phyloP scores from a whole-genome alignment of 2,329 filamentous ascomycete genomes.

The Huntiella decipiens region DNA sequence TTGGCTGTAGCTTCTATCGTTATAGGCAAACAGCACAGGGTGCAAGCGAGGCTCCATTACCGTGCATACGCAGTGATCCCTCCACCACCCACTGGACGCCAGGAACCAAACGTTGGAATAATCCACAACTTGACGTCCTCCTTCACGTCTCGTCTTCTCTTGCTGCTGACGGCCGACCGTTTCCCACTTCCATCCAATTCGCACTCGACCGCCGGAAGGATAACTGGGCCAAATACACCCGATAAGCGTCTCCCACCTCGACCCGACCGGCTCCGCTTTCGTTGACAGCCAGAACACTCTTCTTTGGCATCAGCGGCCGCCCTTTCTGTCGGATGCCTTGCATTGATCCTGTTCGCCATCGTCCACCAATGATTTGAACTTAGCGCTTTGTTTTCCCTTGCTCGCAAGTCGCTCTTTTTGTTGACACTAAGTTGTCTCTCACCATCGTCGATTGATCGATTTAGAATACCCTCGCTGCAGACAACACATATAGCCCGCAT shows the following conservation, averaged over 20 bases:
- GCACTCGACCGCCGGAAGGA: neutral
- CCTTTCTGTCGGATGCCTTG: too few relatives aligned
- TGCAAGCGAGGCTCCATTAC: slow-evolving; percentile 11
- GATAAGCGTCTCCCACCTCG: neutral
- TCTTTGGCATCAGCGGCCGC: neutral
- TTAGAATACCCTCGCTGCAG: too few relatives aligned
- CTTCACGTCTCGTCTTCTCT: neutral
- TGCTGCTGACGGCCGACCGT: neutral
- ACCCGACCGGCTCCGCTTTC: neutral
- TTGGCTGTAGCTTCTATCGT: neutral
- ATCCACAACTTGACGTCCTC: neutral
- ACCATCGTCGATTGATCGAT: too few relatives aligned
- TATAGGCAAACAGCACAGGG: neutral
- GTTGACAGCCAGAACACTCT: neutral
- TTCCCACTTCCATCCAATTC: neutral
- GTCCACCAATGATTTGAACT: too few relatives aligned
- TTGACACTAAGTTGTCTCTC: too few relatives aligned
- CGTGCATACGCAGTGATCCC: slow-evolving; percentile 9
- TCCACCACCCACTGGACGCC: neutral
- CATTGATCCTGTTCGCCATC: too few relatives aligned
- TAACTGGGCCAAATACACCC: neutral
- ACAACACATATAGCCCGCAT: neutral
- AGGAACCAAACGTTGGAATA: neutral
- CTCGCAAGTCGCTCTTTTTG: too few relatives aligned
- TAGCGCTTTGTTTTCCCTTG: too few relatives aligned